Conservation (phyloP, 306 rosid species). For the Cercis canadensis region DNA sequence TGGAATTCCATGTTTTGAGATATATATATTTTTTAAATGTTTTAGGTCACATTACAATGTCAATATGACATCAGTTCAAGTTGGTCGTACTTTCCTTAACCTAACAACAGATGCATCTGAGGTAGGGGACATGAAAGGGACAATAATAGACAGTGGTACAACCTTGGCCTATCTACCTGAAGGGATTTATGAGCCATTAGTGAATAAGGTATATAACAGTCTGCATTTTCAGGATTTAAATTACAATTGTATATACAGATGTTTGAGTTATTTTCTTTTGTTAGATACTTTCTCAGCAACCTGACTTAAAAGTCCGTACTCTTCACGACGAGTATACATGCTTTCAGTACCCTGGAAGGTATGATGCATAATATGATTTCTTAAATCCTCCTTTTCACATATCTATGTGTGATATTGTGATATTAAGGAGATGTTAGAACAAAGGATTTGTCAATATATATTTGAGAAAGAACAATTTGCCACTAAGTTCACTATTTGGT, state of each 20-base stretch:
- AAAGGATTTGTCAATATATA: slow-evolving; percentile 6
- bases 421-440: background rate
- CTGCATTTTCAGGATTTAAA: slow-evolving; percentile 17
- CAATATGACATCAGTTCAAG: slow-evolving; percentile 92
- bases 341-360: slow-evolving; percentile 89
- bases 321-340: slow-evolving; percentile 90
- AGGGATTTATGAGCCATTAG: slow-evolving; percentile 74
- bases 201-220: slow-evolving; percentile 58
- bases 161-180: slow-evolving; percentile 99
- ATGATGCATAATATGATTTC: slow-evolving; percentile 37
- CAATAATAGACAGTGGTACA: slow-evolving; percentile 96
- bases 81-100: slow-evolving; percentile 66
- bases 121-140: slow-evolving; percentile 75
- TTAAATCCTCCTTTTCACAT: slow-evolving; percentile 1
- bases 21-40: slow-evolving; percentile 32
- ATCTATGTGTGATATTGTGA: background rate
- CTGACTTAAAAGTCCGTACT: slow-evolving; percentile 71
- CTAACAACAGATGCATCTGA: slow-evolving; percentile 69
- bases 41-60: slow-evolving; percentile 91
- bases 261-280: slow-evolving; percentile 41
- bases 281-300: slow-evolving; percentile 80
- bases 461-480: slow-evolving; percentile 3
- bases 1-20: slow-evolving; percentile 27
- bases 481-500: no score
- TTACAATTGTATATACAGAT: slow-evolving; percentile 26